These are phyloP conservation scores for Vitellaria paradoxa DNA, from an alignment of 179 eudicot genomes.

Conservation along the genomic window DNA sequence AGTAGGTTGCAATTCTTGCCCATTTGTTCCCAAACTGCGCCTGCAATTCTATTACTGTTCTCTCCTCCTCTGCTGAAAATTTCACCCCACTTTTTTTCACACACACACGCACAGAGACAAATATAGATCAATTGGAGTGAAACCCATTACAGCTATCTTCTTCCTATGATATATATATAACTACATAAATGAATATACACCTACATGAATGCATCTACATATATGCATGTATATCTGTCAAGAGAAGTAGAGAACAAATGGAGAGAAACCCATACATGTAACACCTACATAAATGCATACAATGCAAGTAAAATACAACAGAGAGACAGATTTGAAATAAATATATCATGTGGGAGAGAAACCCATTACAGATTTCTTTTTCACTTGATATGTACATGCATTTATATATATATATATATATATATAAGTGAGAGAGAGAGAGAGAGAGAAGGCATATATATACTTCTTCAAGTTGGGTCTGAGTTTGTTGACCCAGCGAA, in stretches of 20 bases:
- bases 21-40: constrained; percentile 81
- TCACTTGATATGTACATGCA: not conserved
- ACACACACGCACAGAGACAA: too few species aligned
- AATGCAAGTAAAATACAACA: too few species aligned
- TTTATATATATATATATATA: not conserved
- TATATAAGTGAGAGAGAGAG: not conserved
- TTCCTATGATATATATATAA: too few species aligned
- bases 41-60: constrained; percentile 74
- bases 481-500: constrained; percentile 88
- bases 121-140: too few species aligned
- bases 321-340: too few species aligned
- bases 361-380: not conserved
- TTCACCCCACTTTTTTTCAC: constrained; percentile 57
- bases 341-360: not conserved
- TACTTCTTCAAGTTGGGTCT: constrained; percentile 71
- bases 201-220: too few species aligned
- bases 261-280: too few species aligned
- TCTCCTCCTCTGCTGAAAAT: constrained; percentile 83
- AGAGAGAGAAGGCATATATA: not conserved
- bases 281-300: too few species aligned
- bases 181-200: too few species aligned
- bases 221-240: not conserved
- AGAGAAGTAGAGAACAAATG: too few species aligned
- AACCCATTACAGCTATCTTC: too few species aligned
- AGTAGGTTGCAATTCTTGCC: constrained; percentile 78